These are phyloP conservation scores for Acephala macrosclerotiorum DNA, from an alignment of 2,329 filamentous ascomycete genomes.

Conservation along the genomic window DNA sequence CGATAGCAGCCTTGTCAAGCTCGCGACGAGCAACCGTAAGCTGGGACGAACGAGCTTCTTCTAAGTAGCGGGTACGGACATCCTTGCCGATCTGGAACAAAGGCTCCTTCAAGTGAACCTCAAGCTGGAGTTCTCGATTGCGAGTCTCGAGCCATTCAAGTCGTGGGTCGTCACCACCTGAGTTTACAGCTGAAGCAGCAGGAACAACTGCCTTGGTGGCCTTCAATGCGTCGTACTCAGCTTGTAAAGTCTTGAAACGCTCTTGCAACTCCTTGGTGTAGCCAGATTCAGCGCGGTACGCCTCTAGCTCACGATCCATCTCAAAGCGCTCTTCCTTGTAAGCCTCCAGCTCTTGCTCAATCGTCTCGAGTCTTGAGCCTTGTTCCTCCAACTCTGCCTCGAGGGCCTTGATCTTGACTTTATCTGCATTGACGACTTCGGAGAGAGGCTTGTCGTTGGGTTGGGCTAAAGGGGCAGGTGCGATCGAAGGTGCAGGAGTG, in stretches of 20 bases:
- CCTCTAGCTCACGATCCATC: not conserved
- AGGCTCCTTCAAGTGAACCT: slow-evolving; percentile 8
- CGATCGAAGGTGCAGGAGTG: not conserved
- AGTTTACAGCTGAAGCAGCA: not conserved
- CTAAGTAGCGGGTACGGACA: slow-evolving; percentile 5
- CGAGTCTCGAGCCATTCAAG: not conserved
- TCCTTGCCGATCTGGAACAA: slow-evolving; percentile 7
- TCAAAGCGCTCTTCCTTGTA: slow-evolving; percentile 6
- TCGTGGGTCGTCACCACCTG: not conserved
- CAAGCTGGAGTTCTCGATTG: not conserved
- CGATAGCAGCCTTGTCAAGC: not conserved
- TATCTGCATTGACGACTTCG: not conserved
- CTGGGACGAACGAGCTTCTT: not conserved
- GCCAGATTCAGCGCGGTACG: not conserved
- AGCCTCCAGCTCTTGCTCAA: slow-evolving; percentile 1
- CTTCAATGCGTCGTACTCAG: slow-evolving; percentile 5
- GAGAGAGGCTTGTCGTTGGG: not conserved
- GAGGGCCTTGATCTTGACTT: not conserved
- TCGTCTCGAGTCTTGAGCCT: not conserved
- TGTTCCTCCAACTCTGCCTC: not conserved
- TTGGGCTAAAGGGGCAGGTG: not conserved
- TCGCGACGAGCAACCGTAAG: not conserved
- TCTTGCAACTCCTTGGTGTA: not conserved
- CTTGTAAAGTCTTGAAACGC: not conserved
- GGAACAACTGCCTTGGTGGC: not conserved